Evolutionary conservation across 257 asterid genomes (phyloP).

Genomic region (Echium plantagineum): DNA sequence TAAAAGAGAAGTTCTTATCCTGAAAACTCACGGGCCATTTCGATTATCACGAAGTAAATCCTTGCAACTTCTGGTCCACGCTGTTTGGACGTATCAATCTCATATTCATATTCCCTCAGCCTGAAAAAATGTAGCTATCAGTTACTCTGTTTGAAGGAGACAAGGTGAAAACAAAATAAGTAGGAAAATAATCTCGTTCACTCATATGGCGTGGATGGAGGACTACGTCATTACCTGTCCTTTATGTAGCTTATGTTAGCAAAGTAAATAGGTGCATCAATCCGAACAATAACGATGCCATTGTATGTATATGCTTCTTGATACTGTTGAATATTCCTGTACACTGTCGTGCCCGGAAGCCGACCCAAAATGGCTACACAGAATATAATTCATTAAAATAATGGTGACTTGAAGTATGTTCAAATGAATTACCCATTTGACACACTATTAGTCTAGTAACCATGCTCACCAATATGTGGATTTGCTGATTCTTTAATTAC

Average conservation of each 20-base stretch:
- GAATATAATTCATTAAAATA: not conserved
- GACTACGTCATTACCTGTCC: constrained; percentile 53
- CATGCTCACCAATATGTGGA: constrained; percentile 82
- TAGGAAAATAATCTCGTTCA: too few relatives aligned
- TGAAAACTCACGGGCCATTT: constrained; percentile 84
- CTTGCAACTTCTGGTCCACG: constrained; percentile 88
- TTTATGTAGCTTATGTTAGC: constrained; percentile 90
- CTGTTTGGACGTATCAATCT: constrained; percentile 36
- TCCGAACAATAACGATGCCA: constrained; percentile 88
- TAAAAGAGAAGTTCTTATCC: too few relatives aligned
- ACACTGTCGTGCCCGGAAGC: constrained; percentile 92
- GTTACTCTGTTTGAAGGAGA: not conserved
- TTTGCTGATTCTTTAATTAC: constrained; percentile 99
- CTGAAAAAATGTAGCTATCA: constrained; percentile 22
- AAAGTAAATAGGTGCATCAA: constrained; percentile 93
- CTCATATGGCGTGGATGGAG: constrained; percentile 4
- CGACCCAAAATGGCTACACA: constrained; percentile 90
- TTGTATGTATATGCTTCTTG: constrained; percentile 96
- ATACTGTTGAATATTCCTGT: constrained; percentile 81
- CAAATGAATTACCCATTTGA: not conserved
- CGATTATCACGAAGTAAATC: constrained; percentile 69
- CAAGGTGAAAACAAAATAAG: not conserved
- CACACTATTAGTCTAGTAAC: not conserved
- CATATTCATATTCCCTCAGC: constrained; percentile 81
- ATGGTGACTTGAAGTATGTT: too few relatives aligned